Evolutionary conservation across 192 early-diverging fungal genomes (phyloP), one percentile per base, ranked within the genome.

Genomic region (Backusella liffmaniae): DNA sequence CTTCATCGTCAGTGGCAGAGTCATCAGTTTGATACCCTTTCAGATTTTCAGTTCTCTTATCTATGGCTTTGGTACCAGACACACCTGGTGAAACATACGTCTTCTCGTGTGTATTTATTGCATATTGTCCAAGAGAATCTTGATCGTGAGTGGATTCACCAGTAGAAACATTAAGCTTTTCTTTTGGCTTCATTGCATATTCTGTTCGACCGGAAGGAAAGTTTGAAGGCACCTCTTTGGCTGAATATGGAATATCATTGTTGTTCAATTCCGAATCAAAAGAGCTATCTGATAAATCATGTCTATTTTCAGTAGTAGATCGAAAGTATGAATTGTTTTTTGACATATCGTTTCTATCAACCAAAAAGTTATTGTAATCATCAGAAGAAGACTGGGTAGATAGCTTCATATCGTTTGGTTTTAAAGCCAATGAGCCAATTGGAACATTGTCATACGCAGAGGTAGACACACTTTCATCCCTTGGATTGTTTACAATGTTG

Each of bases 251-350:
- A 62, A 62, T 62, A 62, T 62, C 6, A 49, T 15, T 29, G 26
- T n/a, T 26, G 3, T 29, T 5, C 2, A 29, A 26, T 29, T 62
- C 56, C 3, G 56, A 62, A 62, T 62, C 23, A 10, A 62, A 62
- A 62, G 56, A 62, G 10, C 13, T 62, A 4, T 23, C 29, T 29
- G 56, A 29, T 29, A 62, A 29, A 13, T 62, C 56, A 62, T 12
- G 56, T 29, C 56, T 62, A 26, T 62, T 62, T 62, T 62, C 56
- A 12, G 56, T 62, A 62, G 56, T 62, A 62, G 56, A 62, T 26
- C 56, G 56, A 62, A 0, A 29, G 56, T 62, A 29, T 23, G 56
- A 62, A 62, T 62, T 2, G 7, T 10, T 62, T 8, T 62, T 62
- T 62, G 56, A 62, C 56, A 62, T 62, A 62, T 62, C 56, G 12